Conservation (phyloP, 2,329 filamentous ascomycete species). For the Diplodia seriata region DNA sequence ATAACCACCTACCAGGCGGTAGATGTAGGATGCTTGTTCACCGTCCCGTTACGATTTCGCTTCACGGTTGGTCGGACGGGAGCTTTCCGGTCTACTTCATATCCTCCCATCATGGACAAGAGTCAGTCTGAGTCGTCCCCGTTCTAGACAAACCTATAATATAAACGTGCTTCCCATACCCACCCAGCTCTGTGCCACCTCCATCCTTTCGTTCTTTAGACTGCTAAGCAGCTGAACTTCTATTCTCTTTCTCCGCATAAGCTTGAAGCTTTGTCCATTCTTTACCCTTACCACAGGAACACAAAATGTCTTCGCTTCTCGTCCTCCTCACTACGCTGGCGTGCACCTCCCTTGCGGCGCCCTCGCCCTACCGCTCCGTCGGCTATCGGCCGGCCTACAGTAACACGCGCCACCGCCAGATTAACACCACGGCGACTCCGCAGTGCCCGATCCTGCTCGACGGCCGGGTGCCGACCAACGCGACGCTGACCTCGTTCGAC, state of each 20-base stretch:
- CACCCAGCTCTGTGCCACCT: background rate
- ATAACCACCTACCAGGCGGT: background rate
- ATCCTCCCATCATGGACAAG: background rate
- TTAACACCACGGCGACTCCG: constrained; percentile 25
- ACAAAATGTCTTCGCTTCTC: constrained; percentile 22
- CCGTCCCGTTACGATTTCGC: constrained; percentile 5
- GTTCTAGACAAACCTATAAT: background rate
- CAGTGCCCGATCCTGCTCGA: constrained; percentile 44
- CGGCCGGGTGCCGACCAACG: constrained; percentile 39
- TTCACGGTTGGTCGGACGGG: constrained; percentile 1
- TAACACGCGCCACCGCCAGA: constrained; percentile 5
- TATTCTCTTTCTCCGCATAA: constrained; percentile 16
- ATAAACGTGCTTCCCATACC: constrained; percentile 7
- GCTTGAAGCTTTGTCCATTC: constrained; percentile 26
- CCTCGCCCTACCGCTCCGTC: constrained; percentile 7
- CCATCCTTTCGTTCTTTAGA: constrained; percentile 9
- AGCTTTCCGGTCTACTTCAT: background rate
- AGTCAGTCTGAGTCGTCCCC: constrained; percentile 2
- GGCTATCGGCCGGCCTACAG: background rate
- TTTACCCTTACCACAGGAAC: background rate
- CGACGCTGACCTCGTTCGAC: constrained; percentile 38
- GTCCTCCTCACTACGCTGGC: constrained; percentile 25
- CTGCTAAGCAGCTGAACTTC: constrained; percentile 11
- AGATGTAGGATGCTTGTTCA: background rate
- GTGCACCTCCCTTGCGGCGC: constrained; percentile 19